Evolutionary conservation across 2,329 filamentous ascomycete species (phyloP).

Genomic region (Camptophora hylomeconis): DNA sequence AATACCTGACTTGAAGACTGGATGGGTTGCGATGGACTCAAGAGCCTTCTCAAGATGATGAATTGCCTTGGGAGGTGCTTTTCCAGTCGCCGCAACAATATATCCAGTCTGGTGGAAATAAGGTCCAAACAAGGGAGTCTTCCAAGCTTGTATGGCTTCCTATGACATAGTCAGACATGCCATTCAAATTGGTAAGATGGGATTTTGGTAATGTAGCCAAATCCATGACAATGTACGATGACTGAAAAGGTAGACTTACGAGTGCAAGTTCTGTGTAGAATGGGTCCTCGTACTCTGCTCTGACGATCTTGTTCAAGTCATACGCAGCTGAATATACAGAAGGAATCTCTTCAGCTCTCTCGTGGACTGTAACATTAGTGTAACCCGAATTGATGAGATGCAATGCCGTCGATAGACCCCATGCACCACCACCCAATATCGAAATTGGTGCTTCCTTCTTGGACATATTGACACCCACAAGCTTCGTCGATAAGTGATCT

Average conservation of each 20-base stretch:
- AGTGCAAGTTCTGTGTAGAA: constrained; percentile 17
- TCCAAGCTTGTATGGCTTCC: constrained; percentile 29
- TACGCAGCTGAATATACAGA: constrained; percentile 34
- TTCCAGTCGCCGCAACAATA: constrained; percentile 29
- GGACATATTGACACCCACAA: constrained; percentile 5
- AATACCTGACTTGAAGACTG: constrained; percentile 21
- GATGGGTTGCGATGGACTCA: constrained; percentile 25
- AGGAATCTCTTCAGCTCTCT: constrained; percentile 30
- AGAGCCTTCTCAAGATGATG: constrained; percentile 20
- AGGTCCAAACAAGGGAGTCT: constrained; percentile 28
- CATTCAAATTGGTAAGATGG: too few species aligned
- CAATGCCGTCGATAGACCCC: constrained; percentile 35
- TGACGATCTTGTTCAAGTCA: constrained; percentile 36
- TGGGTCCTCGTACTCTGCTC: constrained; percentile 16
- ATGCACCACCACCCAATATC: constrained; percentile 36
- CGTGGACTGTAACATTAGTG: constrained; percentile 35
- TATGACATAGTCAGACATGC: constrained; percentile 8
- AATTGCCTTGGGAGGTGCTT: constrained; percentile 18
- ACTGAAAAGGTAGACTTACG: constrained; percentile 7
- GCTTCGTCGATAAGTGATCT: too few species aligned
- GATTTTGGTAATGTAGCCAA: too few species aligned
- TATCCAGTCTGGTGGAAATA: constrained; percentile 34
- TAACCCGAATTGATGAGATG: constrained; percentile 33
- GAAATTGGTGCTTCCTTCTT: constrained; percentile 21
- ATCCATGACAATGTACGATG: background rate